Evolutionary conservation across 768 basidiomycete genomes (phyloP).

Genomic region (Austroboletus eburneus): DNA sequence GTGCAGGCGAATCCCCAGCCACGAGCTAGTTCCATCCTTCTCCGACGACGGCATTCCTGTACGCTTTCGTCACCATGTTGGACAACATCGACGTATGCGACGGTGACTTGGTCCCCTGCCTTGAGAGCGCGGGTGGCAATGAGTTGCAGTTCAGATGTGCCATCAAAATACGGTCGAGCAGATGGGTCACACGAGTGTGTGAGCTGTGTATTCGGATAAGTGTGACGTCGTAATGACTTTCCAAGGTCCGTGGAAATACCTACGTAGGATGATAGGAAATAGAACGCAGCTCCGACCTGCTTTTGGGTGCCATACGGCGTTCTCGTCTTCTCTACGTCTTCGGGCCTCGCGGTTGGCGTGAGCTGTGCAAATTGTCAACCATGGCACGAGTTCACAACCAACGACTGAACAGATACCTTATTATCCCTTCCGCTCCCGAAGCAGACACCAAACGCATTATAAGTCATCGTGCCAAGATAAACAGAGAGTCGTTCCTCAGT

Average conservation of each 20-base stretch:
- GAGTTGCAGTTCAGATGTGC: constrained; percentile 67
- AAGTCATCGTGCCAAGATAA: constrained; percentile 66
- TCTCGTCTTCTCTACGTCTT: constrained; percentile 70
- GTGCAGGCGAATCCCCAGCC: constrained; percentile 81
- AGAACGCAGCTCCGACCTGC: constrained; percentile 75
- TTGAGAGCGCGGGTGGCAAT: constrained; percentile 64
- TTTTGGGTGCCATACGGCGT: constrained; percentile 71
- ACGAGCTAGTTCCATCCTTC: constrained; percentile 69
- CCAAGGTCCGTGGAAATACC: constrained; percentile 14
- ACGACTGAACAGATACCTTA: constrained; percentile 44
- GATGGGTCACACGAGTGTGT: constrained; percentile 72
- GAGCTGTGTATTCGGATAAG: constrained; percentile 36
- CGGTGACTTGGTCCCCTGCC: constrained; percentile 70
- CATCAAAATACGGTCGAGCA: constrained; percentile 61
- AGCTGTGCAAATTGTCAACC: constrained; percentile 39
- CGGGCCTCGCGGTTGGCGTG: constrained; percentile 48
- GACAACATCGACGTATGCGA: constrained; percentile 70
- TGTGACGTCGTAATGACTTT: neutral
- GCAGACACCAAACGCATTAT: constrained; percentile 75
- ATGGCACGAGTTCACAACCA: neutral
- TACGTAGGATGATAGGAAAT: constrained; percentile 72
- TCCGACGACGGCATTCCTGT: constrained; percentile 54
- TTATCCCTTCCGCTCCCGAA: constrained; percentile 63
- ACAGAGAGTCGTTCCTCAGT: constrained; percentile 58
- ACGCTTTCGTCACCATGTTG: constrained; percentile 50